Evolutionary conservation across 768 basidiomycete genomes (phyloP), one percentile per base, ranked within the genome.

Genomic region (Ephemerocybe angulata): DNA sequence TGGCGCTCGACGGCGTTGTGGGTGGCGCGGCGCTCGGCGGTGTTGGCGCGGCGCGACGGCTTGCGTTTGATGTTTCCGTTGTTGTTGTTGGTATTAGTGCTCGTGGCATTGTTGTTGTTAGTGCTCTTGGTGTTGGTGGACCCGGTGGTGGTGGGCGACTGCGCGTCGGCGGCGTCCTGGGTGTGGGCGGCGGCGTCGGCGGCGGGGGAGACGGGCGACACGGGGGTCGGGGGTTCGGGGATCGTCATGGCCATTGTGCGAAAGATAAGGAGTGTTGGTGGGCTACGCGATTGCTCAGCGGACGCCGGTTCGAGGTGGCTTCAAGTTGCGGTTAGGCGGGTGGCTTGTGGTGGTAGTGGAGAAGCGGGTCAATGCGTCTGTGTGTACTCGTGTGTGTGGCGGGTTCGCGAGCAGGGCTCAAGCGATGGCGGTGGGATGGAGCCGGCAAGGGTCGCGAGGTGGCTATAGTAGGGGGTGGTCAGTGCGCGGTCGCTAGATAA

Each of bases 1-100:
- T 90, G 88, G 49, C 97, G 81, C 76, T 98, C 97, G 55, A 98
- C 93, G 29, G 97, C 96, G 68, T 98, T 99, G 75, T 99, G 96
- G 21, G 91, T 94, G 3, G 93, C 93, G 31, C 96, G 78, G 71
- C 95, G 90, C 70, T 98, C 96, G 50, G 94, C 95, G 50, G 95
- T 98, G 73, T 98, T 98, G 50, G 93, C 94, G 29, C 94, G 84
- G 59, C 93, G 81, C 64, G 82, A 84, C 53, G 91, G 84, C 70
- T 96, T 96, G 69, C 89, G 84, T 67, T 89, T 91, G 55, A 74
- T 66, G 57, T 81, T 79, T 17, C 8, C 8, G 33, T 35, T 35
- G 33, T 35, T 35, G 33, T 17, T 35, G 8, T 8, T 17, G 33
- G 33, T 8, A 17, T 17, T 17, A 35, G 71, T 50, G 21, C 62